Base-by-base conservation (phyloP, 176 grass and related monocot genomes). In the Avena atlantica region DNA sequence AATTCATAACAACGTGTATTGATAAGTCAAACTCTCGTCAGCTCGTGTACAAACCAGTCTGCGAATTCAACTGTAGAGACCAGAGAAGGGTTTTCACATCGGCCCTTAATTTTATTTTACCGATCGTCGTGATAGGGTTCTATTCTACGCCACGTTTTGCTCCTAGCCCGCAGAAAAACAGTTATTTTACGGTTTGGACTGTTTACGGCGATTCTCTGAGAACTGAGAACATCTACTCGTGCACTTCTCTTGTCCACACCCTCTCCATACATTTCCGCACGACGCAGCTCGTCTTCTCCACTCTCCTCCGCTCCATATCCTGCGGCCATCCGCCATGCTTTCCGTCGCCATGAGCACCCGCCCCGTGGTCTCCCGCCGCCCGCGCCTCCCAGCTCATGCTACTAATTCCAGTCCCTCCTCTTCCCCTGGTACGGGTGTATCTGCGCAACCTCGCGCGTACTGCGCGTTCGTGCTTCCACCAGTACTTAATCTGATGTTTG, bases 341-440 rank as follows among this genome's bases (percentile, higher is more conserved):
- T 8, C 67, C 68, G 15, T 69, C 84, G 76, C 81, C 86, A 85
- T 88, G 89, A 71, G 76, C 60, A 21, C 81, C 59, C 67, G 89
- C 76, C 68, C 80, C 48, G 24, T 79, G 6, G 57, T 12, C 83
- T 27, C 58, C 61, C 9, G 14, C 58, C 37, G 59, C 4, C 24
- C n/a, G 3, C 70, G 3, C 48, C 70, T 70, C 70, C 76, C 81
- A 40, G 13, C 8, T 0, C 82, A 53, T 9, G 24, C 25, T 23
- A 34, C 74, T 24, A 14, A 27, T 40, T 27, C 58, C 14, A 31
- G 4, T 7, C 21, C 51, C 14, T 52, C 76, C 2, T 70, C 85
- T 12, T 76, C 81, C 6, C 78, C 8, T 31, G 61, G 76, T 81
- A 81, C 44, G 2, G 10, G 2, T 42, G 49, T n/a, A 1, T 21